Evolutionary conservation across 352 stramenopile genomes (phyloP), one percentile per base, ranked within the genome.

Genomic region (Phytophthora capsici): DNA sequence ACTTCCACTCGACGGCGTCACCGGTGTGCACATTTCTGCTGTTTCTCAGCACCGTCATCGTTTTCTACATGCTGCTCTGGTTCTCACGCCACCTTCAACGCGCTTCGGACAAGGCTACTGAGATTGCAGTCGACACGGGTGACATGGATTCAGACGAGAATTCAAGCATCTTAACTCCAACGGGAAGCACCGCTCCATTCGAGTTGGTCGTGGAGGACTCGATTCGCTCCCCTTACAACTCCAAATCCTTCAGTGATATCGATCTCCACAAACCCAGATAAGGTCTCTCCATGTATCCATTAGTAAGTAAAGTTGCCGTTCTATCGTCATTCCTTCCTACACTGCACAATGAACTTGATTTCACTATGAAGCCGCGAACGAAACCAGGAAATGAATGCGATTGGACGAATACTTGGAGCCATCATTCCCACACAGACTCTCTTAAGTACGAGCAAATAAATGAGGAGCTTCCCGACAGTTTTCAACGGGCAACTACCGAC

Each of bases 1-100:
- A 89, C 69, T 89, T 88, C 51, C 80, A 88, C 61, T 84, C 78
- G 6, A 37, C 45, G 32, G 62, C 73, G 4, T 74, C 80, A 2
- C 78, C 76, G 3, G 16, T 84, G 3, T 58, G 69, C 4, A 71
- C 76, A 6, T 14, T 81, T 16, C 45, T 59, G 20, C 43, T 90
- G 25, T 75, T 82, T 19, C 28, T 78, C 4, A 55, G 68, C n/a
- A 84, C 73, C 10, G 57, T 64, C 14, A n/a, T 74, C 12, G 58
- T 66, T 9, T 90, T 88, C 64, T 84, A 73, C 56, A 25, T 73
- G 1, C 32, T 90, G 26, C 62, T 76, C 4, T 77, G 63, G 43
- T 72, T 71, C 37, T 76, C 80, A 2, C 43, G 44, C 9, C 57
- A 73, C 2, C 49, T 89, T 3, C 80, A 84, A 26, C 60, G 63